phyloP scores from a whole-genome alignment of 2,329 filamentous ascomycete genomes.

The Byssoonygena ceratinophila region DNA sequence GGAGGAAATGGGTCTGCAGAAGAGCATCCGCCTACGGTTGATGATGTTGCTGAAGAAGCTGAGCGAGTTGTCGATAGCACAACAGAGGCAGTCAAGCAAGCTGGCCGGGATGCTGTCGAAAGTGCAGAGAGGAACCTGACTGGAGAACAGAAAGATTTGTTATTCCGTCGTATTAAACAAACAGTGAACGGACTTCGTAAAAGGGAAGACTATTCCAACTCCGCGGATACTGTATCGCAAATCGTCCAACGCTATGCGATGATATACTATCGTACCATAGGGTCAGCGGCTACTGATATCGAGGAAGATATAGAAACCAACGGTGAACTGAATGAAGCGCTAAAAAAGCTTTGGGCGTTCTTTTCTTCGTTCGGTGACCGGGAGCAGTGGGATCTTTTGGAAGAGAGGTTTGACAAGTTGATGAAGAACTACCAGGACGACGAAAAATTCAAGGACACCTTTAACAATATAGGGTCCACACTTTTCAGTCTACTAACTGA shows the following conservation, averaged over 20 bases:
- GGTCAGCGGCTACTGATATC: slow-evolving; percentile 55
- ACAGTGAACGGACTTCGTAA: slow-evolving; percentile 63
- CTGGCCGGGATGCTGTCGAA: slow-evolving; percentile 49
- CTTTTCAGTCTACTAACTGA: slow-evolving; percentile 75
- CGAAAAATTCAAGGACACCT: slow-evolving; percentile 66
- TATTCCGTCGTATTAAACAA: slow-evolving; percentile 65
- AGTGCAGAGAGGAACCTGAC: slow-evolving; percentile 65
- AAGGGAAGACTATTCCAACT: slow-evolving; percentile 72
- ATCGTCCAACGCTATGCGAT: slow-evolving; percentile 69
- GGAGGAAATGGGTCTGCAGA: slow-evolving; percentile 36
- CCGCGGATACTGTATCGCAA: slow-evolving; percentile 65
- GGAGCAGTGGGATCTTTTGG: slow-evolving; percentile 64
- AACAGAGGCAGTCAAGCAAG: slow-evolving; percentile 29
- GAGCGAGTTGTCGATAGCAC: slow-evolving; percentile 41
- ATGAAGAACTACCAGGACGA: slow-evolving; percentile 54
- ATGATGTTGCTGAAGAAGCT: slow-evolving; percentile 53
- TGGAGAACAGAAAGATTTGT: slow-evolving; percentile 60
- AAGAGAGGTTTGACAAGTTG: slow-evolving; percentile 57
- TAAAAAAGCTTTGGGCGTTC: slow-evolving; percentile 71
- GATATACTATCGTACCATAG: slow-evolving; percentile 62
- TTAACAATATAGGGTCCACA: slow-evolving; percentile 61
- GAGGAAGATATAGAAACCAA: slow-evolving; percentile 65
- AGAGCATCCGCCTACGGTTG: slow-evolving; percentile 43
- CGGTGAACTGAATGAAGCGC: slow-evolving; percentile 60
- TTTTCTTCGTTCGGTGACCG: slow-evolving; percentile 67